phyloP scores from a whole-genome alignment of 441 rosid species.

The Populus tomentosa region DNA sequence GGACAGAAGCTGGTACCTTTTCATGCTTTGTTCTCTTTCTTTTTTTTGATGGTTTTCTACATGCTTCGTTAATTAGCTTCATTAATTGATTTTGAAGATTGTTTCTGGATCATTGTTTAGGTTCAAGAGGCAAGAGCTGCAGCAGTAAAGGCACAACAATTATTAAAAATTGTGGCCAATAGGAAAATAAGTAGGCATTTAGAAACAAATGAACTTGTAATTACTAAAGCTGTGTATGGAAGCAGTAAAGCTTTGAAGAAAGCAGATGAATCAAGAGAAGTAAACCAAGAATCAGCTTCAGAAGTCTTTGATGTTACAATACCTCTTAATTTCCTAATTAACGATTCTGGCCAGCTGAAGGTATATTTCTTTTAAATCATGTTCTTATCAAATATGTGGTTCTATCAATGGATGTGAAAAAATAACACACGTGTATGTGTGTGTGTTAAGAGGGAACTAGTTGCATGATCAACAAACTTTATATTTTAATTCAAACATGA shows the following conservation, averaged over 20 bases:
- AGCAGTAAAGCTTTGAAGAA: conserved; percentile 52
- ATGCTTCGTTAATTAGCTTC: not conserved
- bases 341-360: conserved; percentile 79
- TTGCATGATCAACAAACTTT: not conserved
- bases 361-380: conserved; percentile 30
- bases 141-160: conserved; percentile 79
- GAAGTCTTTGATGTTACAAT: conserved; percentile 78
- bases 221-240: conserved; percentile 76
- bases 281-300: conserved; percentile 36
- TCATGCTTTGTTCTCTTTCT: not conserved
- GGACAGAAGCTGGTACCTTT: not conserved
- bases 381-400: not conserved
- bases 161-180: conserved; percentile 72
- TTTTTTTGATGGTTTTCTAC: not conserved
- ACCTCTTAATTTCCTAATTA: conserved; percentile 92
- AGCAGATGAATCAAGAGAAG: conserved; percentile 34
- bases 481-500: not conserved
- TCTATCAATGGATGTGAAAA: not conserved
- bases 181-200: conserved; percentile 74
- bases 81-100: conserved; percentile 3
- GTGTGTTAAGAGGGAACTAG: not conserved
- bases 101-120: conserved; percentile 31
- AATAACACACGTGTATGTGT: not conserved
- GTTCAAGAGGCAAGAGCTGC: conserved; percentile 66
- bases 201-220: conserved; percentile 71